A percentile compares a stretch with the other conserved stretches of the same genome.
phyloP scores from a whole-genome alignment of 2,329 filamentous ascomycete genomes.

The Calonectria hongkongensis region DNA sequence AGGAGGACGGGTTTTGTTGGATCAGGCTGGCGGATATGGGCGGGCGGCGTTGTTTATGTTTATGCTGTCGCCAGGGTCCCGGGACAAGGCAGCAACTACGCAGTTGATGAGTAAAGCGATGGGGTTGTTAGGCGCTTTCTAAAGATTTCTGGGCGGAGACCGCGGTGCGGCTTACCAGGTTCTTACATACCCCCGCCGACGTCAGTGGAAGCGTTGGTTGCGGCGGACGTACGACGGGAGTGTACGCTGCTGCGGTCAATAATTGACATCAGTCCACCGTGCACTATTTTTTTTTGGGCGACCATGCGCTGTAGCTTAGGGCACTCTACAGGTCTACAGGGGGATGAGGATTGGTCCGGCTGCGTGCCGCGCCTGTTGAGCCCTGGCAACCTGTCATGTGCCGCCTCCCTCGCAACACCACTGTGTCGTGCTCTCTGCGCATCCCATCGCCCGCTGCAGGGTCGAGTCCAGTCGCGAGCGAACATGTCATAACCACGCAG shows the following conservation, averaged over 20 bases:
- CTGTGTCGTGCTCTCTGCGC: slow-evolving; percentile 40
- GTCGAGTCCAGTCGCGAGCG: slow-evolving; percentile 53
- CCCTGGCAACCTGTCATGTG: slow-evolving; percentile 31
- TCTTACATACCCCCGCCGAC: slow-evolving; percentile 27
- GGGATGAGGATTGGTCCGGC: slow-evolving; percentile 33
- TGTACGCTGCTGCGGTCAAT: background rate
- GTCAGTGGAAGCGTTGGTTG: slow-evolving; percentile 25
- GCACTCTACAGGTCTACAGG: slow-evolving; percentile 20
- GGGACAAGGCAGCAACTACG: slow-evolving; percentile 27
- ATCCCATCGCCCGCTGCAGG: slow-evolving; percentile 46
- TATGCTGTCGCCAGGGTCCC: slow-evolving; percentile 24
- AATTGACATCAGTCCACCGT: slow-evolving; percentile 36
- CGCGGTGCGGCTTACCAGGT: slow-evolving; percentile 25
- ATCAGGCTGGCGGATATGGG: slow-evolving; percentile 13
- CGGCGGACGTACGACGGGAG: slow-evolving; percentile 23
- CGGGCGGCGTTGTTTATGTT: slow-evolving; percentile 30
- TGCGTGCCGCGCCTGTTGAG: slow-evolving; percentile 19
- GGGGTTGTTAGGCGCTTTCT: slow-evolving; percentile 33
- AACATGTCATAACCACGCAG: slow-evolving; percentile 55
- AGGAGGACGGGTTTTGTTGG: slow-evolving; percentile 14
- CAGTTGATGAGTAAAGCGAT: slow-evolving; percentile 24
- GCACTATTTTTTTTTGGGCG: slow-evolving; percentile 13
- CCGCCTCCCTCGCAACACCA: slow-evolving; percentile 48
- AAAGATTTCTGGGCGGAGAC: slow-evolving; percentile 34
- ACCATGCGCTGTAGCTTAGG: slow-evolving; percentile 17